phyloP scores from a whole-genome alignment of 495 filamentous ascomycete species.

The Hypoxylon perforatum region DNA sequence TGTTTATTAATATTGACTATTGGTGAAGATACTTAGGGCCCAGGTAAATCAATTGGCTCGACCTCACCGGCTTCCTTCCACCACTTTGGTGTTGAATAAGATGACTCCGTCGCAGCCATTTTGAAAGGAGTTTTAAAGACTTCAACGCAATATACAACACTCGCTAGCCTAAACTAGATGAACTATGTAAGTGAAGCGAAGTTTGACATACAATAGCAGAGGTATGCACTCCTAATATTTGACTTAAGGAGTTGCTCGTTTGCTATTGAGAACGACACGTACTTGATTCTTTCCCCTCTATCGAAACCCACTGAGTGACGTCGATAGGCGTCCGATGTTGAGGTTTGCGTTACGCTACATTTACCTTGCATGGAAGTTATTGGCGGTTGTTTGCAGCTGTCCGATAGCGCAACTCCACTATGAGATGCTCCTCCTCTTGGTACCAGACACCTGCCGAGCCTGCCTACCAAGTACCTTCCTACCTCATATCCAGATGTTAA shows the following conservation, averaged over 20 bases:
- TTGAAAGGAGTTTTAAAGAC: slow-evolving; percentile 2
- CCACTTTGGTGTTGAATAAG: slow-evolving; percentile 59
- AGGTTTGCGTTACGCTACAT: slow-evolving; percentile 28
- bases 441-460: no score
- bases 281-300: slow-evolving; percentile 20
- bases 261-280: neutral
- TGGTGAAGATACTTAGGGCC: neutral
- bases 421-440: neutral
- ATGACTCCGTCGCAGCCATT: slow-evolving; percentile 27
- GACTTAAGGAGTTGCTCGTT: no score
- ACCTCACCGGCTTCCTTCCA: slow-evolving; percentile 63
- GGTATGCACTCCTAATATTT: no score
- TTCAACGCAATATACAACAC: slow-evolving; percentile 3
- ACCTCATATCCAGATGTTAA: no score
- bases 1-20: neutral
- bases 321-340: slow-evolving; percentile 26
- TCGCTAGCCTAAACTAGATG: neutral
- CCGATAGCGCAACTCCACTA: neutral
- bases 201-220: no score
- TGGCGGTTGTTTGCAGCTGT: slow-evolving; percentile 23
- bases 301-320: slow-evolving; percentile 27
- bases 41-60: neutral
- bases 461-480: no score
- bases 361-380: neutral
- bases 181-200: neutral